Evolutionary conservation across 345 rosid species (phyloP), one percentile per base, ranked within the genome.

Genomic region (Conringia planisiliqua): DNA sequence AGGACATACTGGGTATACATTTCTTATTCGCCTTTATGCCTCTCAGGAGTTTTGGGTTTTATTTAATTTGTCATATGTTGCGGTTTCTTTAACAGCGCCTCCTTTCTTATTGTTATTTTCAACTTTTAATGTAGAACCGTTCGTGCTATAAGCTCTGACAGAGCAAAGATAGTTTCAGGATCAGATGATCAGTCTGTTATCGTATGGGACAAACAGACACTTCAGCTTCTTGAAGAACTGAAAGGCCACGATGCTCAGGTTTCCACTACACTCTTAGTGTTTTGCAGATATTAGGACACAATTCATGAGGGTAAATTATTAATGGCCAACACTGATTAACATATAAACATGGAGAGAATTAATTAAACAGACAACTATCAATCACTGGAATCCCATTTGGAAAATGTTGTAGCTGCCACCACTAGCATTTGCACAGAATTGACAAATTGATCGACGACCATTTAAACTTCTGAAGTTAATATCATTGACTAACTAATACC

Each of bases 161-260:
- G 98, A 83, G 96, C 85, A 68, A 96, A 96, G 89, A 85, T 96
- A 57, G 99, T 92, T 51, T 96, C 99, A 18, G 99, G 99, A 80
- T 90, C 99, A 39, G 99, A 96, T 82, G 99, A 96, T 84, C 89
- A 83, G 66, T 88, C 98, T 77, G 87, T 96, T 70, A 84, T 92
- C 75, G 97, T 96, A 48, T 96, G 99, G 99, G 98, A 96, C 77
- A 96, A 96, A 85, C 98, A 92, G 80, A 90, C 96, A 69, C 81
- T 86, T 48, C 92, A 88, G 83, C 91, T 92, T 79, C 86, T 90
- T 50, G 97, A 92, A 85, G 99, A 88, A 81, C 86, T 96, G 73
- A 92, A 92, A 83, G 98, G 98, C 77, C 99, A 96, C 51, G 93
- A 92, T 73, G 85, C 86, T 38, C 96, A 88, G 99, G 99, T 95